Base-by-base conservation (phyloP, 2,329 filamentous ascomycete species). In the Apiospora pterosperma region DNA sequence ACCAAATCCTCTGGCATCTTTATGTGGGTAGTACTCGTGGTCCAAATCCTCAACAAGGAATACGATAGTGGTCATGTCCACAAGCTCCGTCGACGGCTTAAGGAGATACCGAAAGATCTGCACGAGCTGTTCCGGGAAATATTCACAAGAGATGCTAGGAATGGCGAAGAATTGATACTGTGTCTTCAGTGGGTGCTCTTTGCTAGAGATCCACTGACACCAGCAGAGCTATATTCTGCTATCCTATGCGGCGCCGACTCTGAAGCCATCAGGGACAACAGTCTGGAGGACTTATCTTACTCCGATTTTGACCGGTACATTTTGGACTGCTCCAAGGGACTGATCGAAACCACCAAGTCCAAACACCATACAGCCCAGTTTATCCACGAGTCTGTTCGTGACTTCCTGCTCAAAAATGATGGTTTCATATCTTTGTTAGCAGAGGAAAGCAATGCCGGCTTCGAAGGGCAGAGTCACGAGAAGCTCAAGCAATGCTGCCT, bases 121-220 rank as follows among this genome's bases (percentile, higher is more conserved):
- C 69, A 76, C 39, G 74, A 82, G 0, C 68, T 89, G 0, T 88
- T 90, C 65, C 76, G 74, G 3, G 74, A 84, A 19, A 83, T 88
- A 0, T 63, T 88, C 2, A 78, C 64, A 0, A 77, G 84, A 19
- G 85, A 89, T 62, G 21, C 63, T 0, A 41, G 75, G 0, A 76
- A 85, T 5, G 72, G 74, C 59, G 73, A 81, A 0, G 73, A 78
- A 0, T 67, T 88, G 0, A 63, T 78, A 0, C 67, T 84, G 0
- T 86, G 80, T 36, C 65, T 89, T 0, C 78, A 83, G 23, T 88
- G 82, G 82, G 75, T 89, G 0, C 74, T 89, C 0, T 88, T 80
- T 28, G 77, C 86, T 0, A 74, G 71, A 8, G 67, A 73, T 0
- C 82, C 85, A 0, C 64, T 88, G 0, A 74, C 55, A 0, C 79